Percentiles rank a stretch among this genome's conserved stretches.
Evolutionary conservation across 2,329 filamentous ascomycete species (phyloP).

Genomic region (Fusarium sp.): DNA sequence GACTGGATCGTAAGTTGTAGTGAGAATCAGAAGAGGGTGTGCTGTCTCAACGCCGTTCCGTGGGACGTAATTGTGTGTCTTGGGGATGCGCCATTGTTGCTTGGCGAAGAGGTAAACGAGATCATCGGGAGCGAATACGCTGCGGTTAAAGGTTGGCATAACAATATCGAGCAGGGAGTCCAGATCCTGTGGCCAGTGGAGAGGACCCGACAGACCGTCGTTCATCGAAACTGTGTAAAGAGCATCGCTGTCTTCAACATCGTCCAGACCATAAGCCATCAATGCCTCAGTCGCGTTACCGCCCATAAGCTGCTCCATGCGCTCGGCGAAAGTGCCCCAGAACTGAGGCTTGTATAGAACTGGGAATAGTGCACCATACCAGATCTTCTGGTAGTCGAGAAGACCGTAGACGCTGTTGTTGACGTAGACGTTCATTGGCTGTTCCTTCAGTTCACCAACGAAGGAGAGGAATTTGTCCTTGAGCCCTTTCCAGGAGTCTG

Average conservation of each 20-base stretch:
- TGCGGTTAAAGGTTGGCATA: conserved; percentile 48
- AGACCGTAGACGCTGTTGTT: conserved; percentile 55
- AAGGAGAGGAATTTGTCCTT: conserved; percentile 49
- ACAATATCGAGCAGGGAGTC: conserved; percentile 51
- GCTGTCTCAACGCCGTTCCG: conserved; percentile 49
- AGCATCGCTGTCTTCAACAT: conserved; percentile 42
- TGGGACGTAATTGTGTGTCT: conserved; percentile 46
- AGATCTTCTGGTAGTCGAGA: conserved; percentile 52
- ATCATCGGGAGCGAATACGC: conserved; percentile 48
- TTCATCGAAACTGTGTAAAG: conserved; percentile 44
- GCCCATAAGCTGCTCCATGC: conserved; percentile 50
- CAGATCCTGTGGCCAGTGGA: conserved; percentile 50
- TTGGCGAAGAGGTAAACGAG: conserved; percentile 49
- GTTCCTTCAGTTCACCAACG: conserved; percentile 49
- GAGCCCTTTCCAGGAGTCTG: conserved; percentile 52
- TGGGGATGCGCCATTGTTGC: conserved; percentile 48
- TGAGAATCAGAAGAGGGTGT: conserved; percentile 49
- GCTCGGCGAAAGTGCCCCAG: conserved; percentile 53
- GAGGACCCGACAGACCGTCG: conserved; percentile 41
- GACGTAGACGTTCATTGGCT: conserved; percentile 58
- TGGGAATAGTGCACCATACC: conserved; percentile 53
- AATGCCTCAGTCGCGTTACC: conserved; percentile 57
- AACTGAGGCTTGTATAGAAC: conserved; percentile 53
- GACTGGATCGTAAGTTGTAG: conserved; percentile 59
- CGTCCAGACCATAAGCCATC: conserved; percentile 48